Evolutionary conservation across 1,284 basidiomycete species (phyloP).

Genomic region (Boletellus deceptivus): DNA sequence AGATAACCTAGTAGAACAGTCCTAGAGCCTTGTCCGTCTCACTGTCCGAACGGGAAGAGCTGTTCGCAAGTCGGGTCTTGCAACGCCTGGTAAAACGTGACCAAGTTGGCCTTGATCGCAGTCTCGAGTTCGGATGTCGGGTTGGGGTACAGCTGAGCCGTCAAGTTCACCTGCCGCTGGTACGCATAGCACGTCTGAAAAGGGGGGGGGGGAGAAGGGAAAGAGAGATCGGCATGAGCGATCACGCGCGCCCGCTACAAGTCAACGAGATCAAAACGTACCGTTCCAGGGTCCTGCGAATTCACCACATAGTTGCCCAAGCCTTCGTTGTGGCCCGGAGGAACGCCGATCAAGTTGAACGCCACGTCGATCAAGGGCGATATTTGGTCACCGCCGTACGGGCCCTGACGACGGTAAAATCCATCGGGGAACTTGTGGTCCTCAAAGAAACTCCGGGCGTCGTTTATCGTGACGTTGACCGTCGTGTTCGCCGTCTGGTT

Average conservation of each 20-base stretch:
- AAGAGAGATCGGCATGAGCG: conserved; percentile 5
- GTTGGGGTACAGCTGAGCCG: conserved; percentile 23
- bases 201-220: too few species aligned
- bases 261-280: conserved; percentile 3
- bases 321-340: conserved; percentile 23
- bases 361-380: not conserved
- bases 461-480: conserved; percentile 8
- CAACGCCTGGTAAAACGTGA: conserved; percentile 23
- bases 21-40: not conserved
- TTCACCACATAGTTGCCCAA: conserved; percentile 20
- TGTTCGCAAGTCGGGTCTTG: conserved; percentile 17
- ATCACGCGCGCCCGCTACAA: not conserved
- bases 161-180: conserved; percentile 23
- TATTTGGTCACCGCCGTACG: conserved; percentile 11
- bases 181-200: conserved; percentile 20
- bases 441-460: conserved; percentile 23
- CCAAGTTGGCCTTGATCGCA: conserved; percentile 26
- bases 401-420: conserved; percentile 22
- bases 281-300: conserved; percentile 10
- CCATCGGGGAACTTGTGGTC: conserved; percentile 18
- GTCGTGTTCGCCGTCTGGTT: conserved; percentile 25
- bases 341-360: conserved; percentile 2
- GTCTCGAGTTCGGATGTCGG: conserved; percentile 17
- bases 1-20: too few species aligned
- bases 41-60: conserved; percentile 25